A percentile compares a stretch with the other conserved stretches of the same genome.
Evolutionary conservation across 106 monocot species (phyloP).

Genomic region (Dendrobium catenatum): DNA sequence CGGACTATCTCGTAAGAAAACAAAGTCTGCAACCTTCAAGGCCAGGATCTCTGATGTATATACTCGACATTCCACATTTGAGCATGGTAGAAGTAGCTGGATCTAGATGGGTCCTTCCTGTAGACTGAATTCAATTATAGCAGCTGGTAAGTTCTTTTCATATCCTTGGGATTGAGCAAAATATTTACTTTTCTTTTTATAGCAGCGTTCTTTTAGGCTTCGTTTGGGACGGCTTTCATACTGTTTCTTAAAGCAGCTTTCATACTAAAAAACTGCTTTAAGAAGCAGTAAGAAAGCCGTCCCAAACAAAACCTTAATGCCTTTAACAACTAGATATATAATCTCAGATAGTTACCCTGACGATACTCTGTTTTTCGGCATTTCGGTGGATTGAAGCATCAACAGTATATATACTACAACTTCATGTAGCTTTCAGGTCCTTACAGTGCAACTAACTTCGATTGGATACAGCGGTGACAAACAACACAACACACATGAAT

Average conservation of each 20-base stretch:
- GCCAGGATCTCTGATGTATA: constrained; percentile 6
- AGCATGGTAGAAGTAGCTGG: constrained; percentile 29
- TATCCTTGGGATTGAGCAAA: background rate
- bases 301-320: background rate
- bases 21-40: constrained; percentile 11
- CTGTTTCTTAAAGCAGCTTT: no score
- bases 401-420: background rate
- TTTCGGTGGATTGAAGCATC: background rate
- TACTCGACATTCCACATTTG: constrained; percentile 9
- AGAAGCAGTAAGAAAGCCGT: no score
- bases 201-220: background rate
- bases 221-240: no score
- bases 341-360: background rate
- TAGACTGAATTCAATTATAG: constrained; percentile 8
- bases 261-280: no score
- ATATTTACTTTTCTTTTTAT: background rate
- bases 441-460: background rate
- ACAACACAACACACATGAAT: background rate
- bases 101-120: constrained; percentile 2
- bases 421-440: background rate
- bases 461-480: background rate
- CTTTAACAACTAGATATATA: background rate
- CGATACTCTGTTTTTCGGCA: background rate
- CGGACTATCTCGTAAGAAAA: constrained; percentile 43
- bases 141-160: background rate